Evolutionary conservation across 441 rosid species (phyloP), one percentile per base, ranked within the genome.

Genomic region (Jatropha podagrica): DNA sequence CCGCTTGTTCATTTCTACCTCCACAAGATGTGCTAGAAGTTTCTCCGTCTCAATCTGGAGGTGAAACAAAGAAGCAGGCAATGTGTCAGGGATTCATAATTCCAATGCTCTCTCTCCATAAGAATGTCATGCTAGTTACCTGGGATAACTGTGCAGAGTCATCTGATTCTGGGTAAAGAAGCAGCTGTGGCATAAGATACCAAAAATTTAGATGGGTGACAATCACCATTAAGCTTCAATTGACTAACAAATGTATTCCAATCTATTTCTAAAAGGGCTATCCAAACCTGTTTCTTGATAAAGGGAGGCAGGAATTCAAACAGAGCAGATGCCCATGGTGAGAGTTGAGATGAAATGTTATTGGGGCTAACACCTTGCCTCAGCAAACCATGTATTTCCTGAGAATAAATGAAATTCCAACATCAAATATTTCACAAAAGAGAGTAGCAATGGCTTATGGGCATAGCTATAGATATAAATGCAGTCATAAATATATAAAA

Each of bases 81-180:
- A 26, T 17, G 48, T 58, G 82, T 78, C 75, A 79, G 65, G 60
- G 44, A 69, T 56, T 70, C 62, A 40, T 51, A 68, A 41, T 3
- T 64, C 40, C 27, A 12, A 51, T 5, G 41, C 51, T 67, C 65
- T 44, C 18, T n/a, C 18, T 68, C 20, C 32, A 68, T n/a, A 55
- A 72, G 65, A 32, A 78, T 71, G 74, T 44, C 65, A 73, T 70
- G 52, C 68, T 69, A 70, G 49, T 75, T 83, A 96, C 99, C 97
- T 96, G 99, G 75, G 99, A 96, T 83, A 96, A 77, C 88, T 94
- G 99, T 32, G 99, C 99, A 66, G 99, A 94, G 83, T 96, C 97
- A 87, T 96, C 98, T 72, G 98, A 96, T 84, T 94, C 99, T 13
- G 98, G 98, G 77, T 76, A 81, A 69, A 96, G 99, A 79, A 96